Conservation (phyloP, 2,329 filamentous ascomycete species). For the Stagonosporopsis tanaceti region DNA sequence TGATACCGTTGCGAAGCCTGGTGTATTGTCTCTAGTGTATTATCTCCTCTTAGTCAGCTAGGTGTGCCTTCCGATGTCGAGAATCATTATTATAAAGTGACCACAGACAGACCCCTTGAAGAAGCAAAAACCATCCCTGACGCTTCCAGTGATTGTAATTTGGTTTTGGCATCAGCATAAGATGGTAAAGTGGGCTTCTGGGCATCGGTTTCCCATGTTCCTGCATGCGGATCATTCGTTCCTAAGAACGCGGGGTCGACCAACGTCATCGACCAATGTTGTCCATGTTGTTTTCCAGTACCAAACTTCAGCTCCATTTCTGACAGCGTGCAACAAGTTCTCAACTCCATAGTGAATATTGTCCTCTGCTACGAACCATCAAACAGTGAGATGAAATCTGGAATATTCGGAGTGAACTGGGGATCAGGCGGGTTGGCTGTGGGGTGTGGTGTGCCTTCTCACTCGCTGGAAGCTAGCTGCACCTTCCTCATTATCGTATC, state of each 20-base stretch:
- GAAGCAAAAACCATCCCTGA: neutral
- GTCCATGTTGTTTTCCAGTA: neutral
- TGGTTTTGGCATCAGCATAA: neutral
- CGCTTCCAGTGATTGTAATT: neutral
- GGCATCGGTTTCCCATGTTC: neutral
- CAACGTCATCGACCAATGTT: conserved; percentile 1
- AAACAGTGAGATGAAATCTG: neutral
- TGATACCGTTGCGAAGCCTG: neutral
- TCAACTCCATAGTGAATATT: neutral
- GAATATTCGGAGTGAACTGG: conserved; percentile 14
- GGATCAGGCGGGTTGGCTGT: conserved; percentile 20
- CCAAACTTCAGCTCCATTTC: neutral
- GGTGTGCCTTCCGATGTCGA: neutral
- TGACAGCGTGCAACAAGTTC: neutral
- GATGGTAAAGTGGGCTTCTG: conserved; percentile 2
- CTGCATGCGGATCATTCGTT: neutral
- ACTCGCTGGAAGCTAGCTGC: conserved; percentile 29
- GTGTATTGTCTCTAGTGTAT: neutral
- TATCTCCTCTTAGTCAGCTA: neutral
- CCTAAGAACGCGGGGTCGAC: neutral
- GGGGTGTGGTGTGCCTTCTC: conserved; percentile 29
- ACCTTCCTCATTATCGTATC: conserved; percentile 36
- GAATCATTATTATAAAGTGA: too few species aligned
- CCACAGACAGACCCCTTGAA: neutral
- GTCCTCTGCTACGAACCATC: neutral